phyloP scores from a whole-genome alignment of 176 grass and related monocot species.

The Phragmites australis region DNA sequence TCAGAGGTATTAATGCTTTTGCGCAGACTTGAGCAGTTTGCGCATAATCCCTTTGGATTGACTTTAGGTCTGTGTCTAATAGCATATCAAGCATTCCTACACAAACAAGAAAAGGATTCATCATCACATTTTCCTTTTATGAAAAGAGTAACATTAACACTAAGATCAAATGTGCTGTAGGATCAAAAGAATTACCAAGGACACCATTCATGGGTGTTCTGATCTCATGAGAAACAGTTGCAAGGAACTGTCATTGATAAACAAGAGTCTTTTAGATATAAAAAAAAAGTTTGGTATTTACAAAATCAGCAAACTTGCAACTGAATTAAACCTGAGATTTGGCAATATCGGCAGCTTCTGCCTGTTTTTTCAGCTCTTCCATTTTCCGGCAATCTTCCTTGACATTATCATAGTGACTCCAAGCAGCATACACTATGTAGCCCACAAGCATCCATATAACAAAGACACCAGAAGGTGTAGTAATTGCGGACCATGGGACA shows the following conservation, averaged over 20 bases:
- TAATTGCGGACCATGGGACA: slow-evolving; percentile 66
- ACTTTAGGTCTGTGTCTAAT: slow-evolving; percentile 73
- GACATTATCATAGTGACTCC: slow-evolving; percentile 86
- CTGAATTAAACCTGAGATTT: slow-evolving; percentile 89
- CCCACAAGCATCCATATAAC: slow-evolving; percentile 74
- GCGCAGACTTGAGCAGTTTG: slow-evolving; percentile 94
- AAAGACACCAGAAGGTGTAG: slow-evolving; percentile 69
- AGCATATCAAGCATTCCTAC: slow-evolving; percentile 98
- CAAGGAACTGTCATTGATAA: slow-evolving; percentile 80
- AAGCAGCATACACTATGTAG: slow-evolving; percentile 92
- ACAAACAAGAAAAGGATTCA: slow-evolving; percentile 24
- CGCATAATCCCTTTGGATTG: slow-evolving; percentile 85
- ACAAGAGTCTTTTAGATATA: slow-evolving; percentile 33
- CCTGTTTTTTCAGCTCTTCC: slow-evolving; percentile 79
- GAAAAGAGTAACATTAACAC: slow-evolving; percentile 17
- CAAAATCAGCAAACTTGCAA: neutral
- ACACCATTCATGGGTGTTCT: slow-evolving; percentile 99
- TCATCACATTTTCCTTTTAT: slow-evolving; percentile 20
- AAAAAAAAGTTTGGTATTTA: neutral
- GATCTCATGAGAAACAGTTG: slow-evolving; percentile 99
- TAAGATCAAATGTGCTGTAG: neutral
- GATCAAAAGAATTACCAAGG: slow-evolving; percentile 57
- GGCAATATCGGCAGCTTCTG: slow-evolving; percentile 93
- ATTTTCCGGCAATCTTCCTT: slow-evolving; percentile 96
- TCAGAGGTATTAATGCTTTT: slow-evolving; percentile 85